These are phyloP conservation scores for Cicer yamashitae DNA, from an alignment of 306 rosid species.

Conservation along the genomic window DNA sequence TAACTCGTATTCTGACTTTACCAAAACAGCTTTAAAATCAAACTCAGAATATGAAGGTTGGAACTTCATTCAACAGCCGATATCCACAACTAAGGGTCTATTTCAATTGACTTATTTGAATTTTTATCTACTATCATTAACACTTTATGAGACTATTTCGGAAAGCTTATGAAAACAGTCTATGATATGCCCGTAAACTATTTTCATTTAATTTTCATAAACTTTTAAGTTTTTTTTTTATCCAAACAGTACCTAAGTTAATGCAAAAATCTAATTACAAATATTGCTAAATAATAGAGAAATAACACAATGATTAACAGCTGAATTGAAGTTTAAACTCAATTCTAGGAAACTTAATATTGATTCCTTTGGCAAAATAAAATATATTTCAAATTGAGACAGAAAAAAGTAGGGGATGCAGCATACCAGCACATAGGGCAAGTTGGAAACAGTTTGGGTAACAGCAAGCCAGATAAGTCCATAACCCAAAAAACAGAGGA, in stretches of 20 bases:
- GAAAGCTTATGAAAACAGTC: no score
- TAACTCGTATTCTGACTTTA: neutral
- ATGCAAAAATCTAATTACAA: neutral
- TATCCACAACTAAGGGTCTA: neutral
- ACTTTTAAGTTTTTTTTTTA: no score
- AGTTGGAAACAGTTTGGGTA: constrained; percentile 54
- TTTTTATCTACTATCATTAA: no score
- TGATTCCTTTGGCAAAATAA: neutral
- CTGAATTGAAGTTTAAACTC: neutral
- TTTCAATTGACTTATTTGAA: no score
- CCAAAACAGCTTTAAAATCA: neutral
- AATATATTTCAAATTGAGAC: no score
- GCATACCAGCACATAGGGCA: constrained; percentile 67
- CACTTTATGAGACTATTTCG: no score
- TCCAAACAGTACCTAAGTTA: neutral
- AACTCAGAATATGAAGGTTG: neutral
- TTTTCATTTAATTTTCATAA: no score
- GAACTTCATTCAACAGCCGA: neutral
- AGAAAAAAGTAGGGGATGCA: neutral
- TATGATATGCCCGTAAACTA: no score
- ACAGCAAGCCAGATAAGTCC: constrained; percentile 76
- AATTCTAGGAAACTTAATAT: neutral
- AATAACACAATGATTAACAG: neutral
- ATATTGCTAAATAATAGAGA: no score
- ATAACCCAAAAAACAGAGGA: constrained; percentile 72